These are phyloP conservation scores for Arabidopsis arenosa DNA, from an alignment of 345 rosid species.

Conservation along the genomic window DNA sequence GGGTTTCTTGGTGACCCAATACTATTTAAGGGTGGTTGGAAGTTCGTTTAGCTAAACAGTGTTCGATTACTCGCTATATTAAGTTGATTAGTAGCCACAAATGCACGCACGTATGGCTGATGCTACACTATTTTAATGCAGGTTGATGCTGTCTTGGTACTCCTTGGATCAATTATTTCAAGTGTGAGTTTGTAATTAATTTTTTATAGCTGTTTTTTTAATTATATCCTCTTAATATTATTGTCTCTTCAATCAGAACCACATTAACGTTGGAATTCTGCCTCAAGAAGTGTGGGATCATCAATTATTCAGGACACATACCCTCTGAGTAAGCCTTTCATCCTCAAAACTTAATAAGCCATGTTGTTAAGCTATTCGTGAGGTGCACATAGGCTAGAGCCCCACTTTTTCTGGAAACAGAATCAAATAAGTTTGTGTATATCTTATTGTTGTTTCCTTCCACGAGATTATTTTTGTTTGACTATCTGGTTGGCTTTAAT, in stretches of 20 bases:
- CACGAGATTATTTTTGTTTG: slow-evolving; percentile 15
- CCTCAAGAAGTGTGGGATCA: slow-evolving; percentile 95
- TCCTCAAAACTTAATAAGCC: slow-evolving; percentile 25
- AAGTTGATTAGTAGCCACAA: slow-evolving; percentile 28
- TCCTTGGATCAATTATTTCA: slow-evolving; percentile 74
- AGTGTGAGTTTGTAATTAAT: slow-evolving; percentile 56
- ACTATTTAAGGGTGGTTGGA: slow-evolving; percentile 16
- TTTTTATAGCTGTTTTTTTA: not conserved
- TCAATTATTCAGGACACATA: slow-evolving; percentile 65
- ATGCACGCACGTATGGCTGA: not conserved
- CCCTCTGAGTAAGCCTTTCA: slow-evolving; percentile 68
- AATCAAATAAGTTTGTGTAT: slow-evolving; percentile 26
- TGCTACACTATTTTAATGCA: slow-evolving; percentile 46
- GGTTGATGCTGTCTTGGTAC: slow-evolving; percentile 82
- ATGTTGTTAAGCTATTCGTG: slow-evolving; percentile 26
- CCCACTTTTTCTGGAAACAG: slow-evolving; percentile 5
- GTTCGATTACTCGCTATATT: slow-evolving; percentile 5
- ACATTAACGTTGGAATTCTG: slow-evolving; percentile 53
- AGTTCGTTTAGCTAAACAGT: slow-evolving; percentile 12
- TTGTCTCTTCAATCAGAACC: slow-evolving; percentile 57
- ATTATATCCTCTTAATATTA: slow-evolving; percentile 11
- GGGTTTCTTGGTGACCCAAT: slow-evolving; percentile 28
- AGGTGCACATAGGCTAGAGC: slow-evolving; percentile 18
- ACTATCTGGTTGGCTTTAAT: slow-evolving; percentile 4
- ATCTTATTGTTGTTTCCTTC: slow-evolving; percentile 13